phyloP scores from a whole-genome alignment of 2,329 filamentous ascomycete species.

The Blastomyces silverae region DNA sequence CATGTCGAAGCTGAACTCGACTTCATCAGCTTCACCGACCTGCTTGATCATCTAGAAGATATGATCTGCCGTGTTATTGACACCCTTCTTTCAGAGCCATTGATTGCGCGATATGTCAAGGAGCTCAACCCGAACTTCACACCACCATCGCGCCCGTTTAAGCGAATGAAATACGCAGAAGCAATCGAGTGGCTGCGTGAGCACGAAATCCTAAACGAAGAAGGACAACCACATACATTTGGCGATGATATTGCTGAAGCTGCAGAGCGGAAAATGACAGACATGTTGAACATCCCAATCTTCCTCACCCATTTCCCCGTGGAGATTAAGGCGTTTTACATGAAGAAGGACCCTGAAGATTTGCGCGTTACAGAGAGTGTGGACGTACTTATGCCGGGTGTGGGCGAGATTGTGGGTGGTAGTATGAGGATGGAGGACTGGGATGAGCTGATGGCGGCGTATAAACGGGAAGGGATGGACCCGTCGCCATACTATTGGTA shows the following conservation, averaged over 20 bases:
- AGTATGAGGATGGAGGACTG: slow-evolving; percentile 93
- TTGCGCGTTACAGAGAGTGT: slow-evolving; percentile 84
- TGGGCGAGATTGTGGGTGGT: slow-evolving; percentile 94
- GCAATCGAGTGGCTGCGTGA: slow-evolving; percentile 91
- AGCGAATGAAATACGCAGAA: slow-evolving; percentile 89
- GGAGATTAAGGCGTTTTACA: slow-evolving; percentile 99
- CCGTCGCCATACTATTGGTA: slow-evolving; percentile 95
- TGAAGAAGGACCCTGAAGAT: slow-evolving; percentile 80
- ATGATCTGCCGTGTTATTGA: slow-evolving; percentile 83
- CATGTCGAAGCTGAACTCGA: slow-evolving; percentile 95
- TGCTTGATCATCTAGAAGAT: slow-evolving; percentile 78
- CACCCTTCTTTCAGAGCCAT: slow-evolving; percentile 64
- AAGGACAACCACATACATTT: slow-evolving; percentile 80
- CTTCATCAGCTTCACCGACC: slow-evolving; percentile 86
- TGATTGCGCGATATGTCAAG: slow-evolving; percentile 66
- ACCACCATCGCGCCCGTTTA: slow-evolving; percentile 75
- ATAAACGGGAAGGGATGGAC: slow-evolving; percentile 78
- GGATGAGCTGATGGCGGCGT: slow-evolving; percentile 82
- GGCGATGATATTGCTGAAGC: slow-evolving; percentile 98
- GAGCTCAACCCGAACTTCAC: slow-evolving; percentile 87
- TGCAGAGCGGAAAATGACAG: slow-evolving; percentile 93
- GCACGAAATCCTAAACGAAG: slow-evolving; percentile 87
- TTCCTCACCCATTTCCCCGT: slow-evolving; percentile 95
- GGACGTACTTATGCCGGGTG: slow-evolving; percentile 80
- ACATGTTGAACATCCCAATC: slow-evolving; percentile 90